These are phyloP conservation scores for Eimeria necatrix DNA, from an alignment of 169 alveolate genomes.

Conservation along the genomic window DNA sequence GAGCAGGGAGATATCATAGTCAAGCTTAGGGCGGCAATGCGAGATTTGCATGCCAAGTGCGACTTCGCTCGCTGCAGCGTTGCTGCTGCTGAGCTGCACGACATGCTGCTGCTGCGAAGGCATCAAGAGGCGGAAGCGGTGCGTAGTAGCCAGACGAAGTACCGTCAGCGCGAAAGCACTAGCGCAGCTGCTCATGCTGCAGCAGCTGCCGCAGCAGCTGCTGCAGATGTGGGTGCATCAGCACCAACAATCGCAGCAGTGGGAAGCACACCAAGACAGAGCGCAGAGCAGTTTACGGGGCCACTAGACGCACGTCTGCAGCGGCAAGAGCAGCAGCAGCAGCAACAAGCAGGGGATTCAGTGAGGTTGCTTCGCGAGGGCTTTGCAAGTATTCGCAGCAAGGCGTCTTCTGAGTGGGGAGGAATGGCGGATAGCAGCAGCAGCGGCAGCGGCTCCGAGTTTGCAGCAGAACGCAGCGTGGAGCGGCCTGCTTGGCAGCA, in stretches of 20 bases:
- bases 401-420: background rate
- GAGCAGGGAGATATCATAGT: slow-evolving; percentile 40
- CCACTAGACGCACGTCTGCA: background rate
- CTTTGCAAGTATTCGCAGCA: slow-evolving; percentile 61
- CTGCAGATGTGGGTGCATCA: background rate
- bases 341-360: slow-evolving; percentile 16
- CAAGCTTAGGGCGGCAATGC: slow-evolving; percentile 21
- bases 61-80: slow-evolving; percentile 48
- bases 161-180: background rate
- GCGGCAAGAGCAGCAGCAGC: slow-evolving; percentile 66
- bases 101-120: slow-evolving; percentile 71
- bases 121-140: background rate
- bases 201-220: slow-evolving; percentile 19
- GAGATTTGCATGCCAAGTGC: slow-evolving; percentile 38
- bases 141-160: slow-evolving; percentile 19
- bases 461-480: slow-evolving; percentile 52
- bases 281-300: background rate
- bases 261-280: background rate
- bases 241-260: slow-evolving; percentile 11
- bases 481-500: slow-evolving; percentile 1
- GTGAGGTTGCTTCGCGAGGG: slow-evolving; percentile 57
- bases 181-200: slow-evolving; percentile 2
- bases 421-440: slow-evolving; percentile 54
- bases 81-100: slow-evolving; percentile 74
- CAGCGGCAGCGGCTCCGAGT: slow-evolving; percentile 47